phyloP scores from a whole-genome alignment of 2,329 filamentous ascomycete genomes.

The Exophiala oligosperma region DNA sequence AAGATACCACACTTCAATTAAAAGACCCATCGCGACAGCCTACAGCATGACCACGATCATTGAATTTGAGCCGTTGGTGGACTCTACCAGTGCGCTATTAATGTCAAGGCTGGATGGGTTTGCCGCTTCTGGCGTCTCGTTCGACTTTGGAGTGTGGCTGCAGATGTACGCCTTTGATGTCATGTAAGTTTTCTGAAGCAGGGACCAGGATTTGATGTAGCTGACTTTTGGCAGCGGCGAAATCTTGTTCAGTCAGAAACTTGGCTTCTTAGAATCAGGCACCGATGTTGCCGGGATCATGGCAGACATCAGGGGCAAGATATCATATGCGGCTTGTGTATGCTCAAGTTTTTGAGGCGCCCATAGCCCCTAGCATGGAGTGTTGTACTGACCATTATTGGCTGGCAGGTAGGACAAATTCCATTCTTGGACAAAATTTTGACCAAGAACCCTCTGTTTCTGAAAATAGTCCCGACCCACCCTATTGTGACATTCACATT shows the following conservation, averaged over 20 bases:
- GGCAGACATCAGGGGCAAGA: slow-evolving; percentile 28
- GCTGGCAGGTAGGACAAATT: slow-evolving; percentile 22
- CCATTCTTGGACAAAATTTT: slow-evolving; percentile 23
- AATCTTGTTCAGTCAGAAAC: slow-evolving; percentile 36
- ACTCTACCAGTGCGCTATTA: slow-evolving; percentile 71
- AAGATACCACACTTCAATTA: slow-evolving; percentile 69
- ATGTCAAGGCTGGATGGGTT: slow-evolving; percentile 61
- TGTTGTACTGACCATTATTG: neutral
- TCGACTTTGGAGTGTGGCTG: slow-evolving; percentile 20
- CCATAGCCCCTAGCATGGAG: neutral
- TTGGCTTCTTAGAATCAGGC: slow-evolving; percentile 23
- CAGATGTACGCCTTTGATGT: slow-evolving; percentile 25
- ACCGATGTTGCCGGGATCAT: slow-evolving; percentile 22
- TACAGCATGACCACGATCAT: slow-evolving; percentile 46
- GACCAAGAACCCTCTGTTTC: slow-evolving; percentile 43
- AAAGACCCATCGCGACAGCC: slow-evolving; percentile 71
- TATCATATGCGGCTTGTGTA: slow-evolving; percentile 13
- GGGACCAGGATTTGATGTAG: neutral
- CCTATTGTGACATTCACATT: slow-evolving; percentile 70
- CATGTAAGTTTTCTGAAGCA: slow-evolving; percentile 13
- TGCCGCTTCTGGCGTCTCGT: slow-evolving; percentile 30
- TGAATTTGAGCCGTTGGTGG: slow-evolving; percentile 67
- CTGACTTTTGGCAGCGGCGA: slow-evolving; percentile 29
- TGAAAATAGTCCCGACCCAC: slow-evolving; percentile 67
- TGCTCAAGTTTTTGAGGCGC: neutral